Base-by-base conservation (phyloP, 805 yeast species). In the Zygoascus tannicola region DNA sequence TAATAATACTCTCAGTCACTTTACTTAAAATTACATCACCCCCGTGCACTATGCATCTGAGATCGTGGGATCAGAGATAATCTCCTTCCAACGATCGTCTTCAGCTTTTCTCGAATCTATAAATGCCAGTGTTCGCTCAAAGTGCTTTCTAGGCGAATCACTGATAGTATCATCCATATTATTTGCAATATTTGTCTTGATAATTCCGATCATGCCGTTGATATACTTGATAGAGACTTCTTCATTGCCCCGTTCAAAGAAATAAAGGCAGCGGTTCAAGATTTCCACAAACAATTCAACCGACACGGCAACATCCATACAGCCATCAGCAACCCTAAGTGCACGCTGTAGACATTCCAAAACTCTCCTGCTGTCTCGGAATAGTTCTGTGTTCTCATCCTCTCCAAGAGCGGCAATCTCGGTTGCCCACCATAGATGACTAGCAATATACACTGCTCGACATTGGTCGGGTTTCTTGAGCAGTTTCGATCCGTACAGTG, bases 391-490 rank as follows among this genome's bases (percentile, higher is more conserved):
- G 21, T 70, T 73, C 44, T 68, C 75, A 44, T 63, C 66, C 46
- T 71, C 74, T 4, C 67, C 74, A 44, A 62, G 54, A 1, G 63
- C 69, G 18, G 72, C 68, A 15, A 70, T 72, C 47, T 83, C 87
- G 20, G 81, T 78, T 56, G 90, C 82, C 92, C 94, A 85, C 96
- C 96, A 92, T 40, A 92, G 65, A 63, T 92, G 97, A 1, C 95
- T 80, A 35, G 95, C 88, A 41, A 76, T 64, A 58, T 83, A 85
- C 4, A 87, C 94, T 0, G 95, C 80, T 14, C 97, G 76, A 60
- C 97, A 88, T 62, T 92, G 98, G 56, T 90, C 97, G 30, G 92
- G 87, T 60, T 90, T 90, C 61, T 85, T 86, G 56, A 90, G 70
- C 41, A 92, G 69, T 61, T 85, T 85, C 12, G 95, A 85, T 4